phyloP scores from a whole-genome alignment of 2,329 filamentous ascomycete species.

The Pestalotiopsis sp. region DNA sequence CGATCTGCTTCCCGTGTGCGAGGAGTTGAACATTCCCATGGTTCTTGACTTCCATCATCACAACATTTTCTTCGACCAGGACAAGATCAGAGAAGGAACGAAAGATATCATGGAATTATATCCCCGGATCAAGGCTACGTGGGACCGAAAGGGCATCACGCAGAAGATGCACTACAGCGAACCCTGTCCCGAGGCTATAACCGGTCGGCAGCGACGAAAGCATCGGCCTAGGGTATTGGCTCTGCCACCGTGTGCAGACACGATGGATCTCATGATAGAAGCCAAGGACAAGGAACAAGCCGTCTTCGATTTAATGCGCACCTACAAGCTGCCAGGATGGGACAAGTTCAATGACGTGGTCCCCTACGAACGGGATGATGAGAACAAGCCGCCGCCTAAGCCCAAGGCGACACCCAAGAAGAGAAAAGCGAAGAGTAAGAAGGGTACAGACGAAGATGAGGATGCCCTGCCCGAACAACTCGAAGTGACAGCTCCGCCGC shows the following conservation, averaged over 20 bases:
- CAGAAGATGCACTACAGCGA: slow-evolving; percentile 99
- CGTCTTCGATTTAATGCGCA: slow-evolving; percentile 90
- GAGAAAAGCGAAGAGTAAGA: slow-evolving; percentile 31
- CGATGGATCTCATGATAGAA: slow-evolving; percentile 98
- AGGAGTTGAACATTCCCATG: slow-evolving; percentile 90
- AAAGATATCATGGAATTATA: slow-evolving; percentile 74
- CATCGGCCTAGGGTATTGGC: slow-evolving; percentile 79
- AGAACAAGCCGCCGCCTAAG: slow-evolving; percentile 60
- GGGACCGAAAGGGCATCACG: slow-evolving; percentile 79
- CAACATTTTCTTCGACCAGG: slow-evolving; percentile 83
- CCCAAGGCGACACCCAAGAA: slow-evolving; percentile 44
- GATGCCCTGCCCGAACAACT: slow-evolving; percentile 40
- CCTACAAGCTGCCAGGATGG: slow-evolving; percentile 79
- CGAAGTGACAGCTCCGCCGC: slow-evolving; percentile 36
- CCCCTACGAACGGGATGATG: slow-evolving; percentile 74
- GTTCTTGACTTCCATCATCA: slow-evolving; percentile 95
- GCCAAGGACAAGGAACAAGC: slow-evolving; percentile 98
- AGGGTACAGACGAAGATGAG: slow-evolving; percentile 35
- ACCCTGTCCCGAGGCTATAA: slow-evolving; percentile 73
- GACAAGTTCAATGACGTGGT: slow-evolving; percentile 75
- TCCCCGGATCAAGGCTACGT: slow-evolving; percentile 78
- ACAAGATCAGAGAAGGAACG: slow-evolving; percentile 77
- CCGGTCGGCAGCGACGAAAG: slow-evolving; percentile 75
- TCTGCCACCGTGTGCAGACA: slow-evolving; percentile 76
- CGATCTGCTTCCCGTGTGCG: slow-evolving; percentile 84